phyloP scores from a whole-genome alignment of 176 grass and related monocot species.

The Microstegium vimineum region DNA sequence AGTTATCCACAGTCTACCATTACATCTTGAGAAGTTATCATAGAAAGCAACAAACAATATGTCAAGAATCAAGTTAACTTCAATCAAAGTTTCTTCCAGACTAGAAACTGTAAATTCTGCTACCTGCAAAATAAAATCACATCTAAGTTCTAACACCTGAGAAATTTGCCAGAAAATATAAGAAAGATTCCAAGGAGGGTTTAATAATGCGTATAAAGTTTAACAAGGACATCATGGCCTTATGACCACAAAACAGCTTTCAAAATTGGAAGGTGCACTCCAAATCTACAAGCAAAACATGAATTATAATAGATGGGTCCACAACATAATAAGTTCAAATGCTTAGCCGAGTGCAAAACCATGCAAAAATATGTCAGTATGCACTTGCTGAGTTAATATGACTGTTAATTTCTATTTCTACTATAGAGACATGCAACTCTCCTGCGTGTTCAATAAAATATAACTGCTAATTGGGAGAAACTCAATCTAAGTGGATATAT shows the following conservation, averaged over 20 bases:
- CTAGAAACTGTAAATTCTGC: conserved; percentile 61
- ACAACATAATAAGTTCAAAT: neutral
- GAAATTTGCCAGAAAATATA: neutral
- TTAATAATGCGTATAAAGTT: neutral
- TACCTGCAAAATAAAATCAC: conserved; percentile 51
- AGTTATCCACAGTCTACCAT: conserved; percentile 60
- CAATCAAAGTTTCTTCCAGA: conserved; percentile 90
- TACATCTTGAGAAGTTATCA: conserved; percentile 77
- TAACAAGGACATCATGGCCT: neutral
- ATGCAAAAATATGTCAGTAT: neutral
- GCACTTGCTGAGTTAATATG: neutral
- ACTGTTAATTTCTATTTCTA: neutral
- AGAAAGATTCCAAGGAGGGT: neutral
- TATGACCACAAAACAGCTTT: neutral
- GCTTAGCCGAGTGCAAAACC: neutral
- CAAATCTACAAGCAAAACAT: conserved; percentile 8
- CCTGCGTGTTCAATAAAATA: neutral
- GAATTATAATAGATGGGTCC: too few species aligned
- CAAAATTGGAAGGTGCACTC: neutral
- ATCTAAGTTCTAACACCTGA: neutral
- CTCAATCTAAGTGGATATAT: too few species aligned
- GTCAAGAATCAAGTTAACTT: conserved; percentile 82
- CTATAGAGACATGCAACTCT: neutral
- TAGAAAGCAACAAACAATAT: conserved; percentile 82
- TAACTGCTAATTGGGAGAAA: neutral